These are phyloP conservation scores for Talaromyces verruculosus DNA, from an alignment of 2,329 filamentous ascomycete genomes.

Conservation along the genomic window DNA sequence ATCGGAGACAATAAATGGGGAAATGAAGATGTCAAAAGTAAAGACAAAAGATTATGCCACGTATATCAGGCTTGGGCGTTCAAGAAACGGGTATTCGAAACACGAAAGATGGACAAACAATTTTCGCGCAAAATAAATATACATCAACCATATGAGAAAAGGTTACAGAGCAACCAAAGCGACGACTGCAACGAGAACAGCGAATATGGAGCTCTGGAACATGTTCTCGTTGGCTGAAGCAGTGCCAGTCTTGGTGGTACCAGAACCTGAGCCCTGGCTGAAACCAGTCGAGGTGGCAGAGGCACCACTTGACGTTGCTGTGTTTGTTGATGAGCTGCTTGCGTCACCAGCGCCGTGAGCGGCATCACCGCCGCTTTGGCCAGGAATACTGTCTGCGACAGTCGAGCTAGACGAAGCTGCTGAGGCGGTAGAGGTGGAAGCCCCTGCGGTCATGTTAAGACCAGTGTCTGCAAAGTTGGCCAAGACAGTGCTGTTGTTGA, in stretches of 20 bases:
- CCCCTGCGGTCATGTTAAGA: slow-evolving; percentile 62
- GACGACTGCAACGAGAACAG: slow-evolving; percentile 48
- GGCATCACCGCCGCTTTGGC: slow-evolving; percentile 33
- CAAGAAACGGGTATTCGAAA: slow-evolving; percentile 8
- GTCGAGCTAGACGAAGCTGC: slow-evolving; percentile 15
- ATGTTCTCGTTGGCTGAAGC: slow-evolving; percentile 41
- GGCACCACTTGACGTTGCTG: background rate
- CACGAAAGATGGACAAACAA: slow-evolving; percentile 11
- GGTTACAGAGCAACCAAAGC: slow-evolving; percentile 43
- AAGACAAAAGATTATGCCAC: slow-evolving; percentile 10
- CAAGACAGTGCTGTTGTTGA: slow-evolving; percentile 71
- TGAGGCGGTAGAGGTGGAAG: slow-evolving; percentile 10
- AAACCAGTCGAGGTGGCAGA: slow-evolving; percentile 30
- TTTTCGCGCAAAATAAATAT: slow-evolving; percentile 1
- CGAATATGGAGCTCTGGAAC: slow-evolving; percentile 45
- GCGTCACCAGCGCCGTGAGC: slow-evolving; percentile 11
- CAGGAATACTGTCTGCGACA: slow-evolving; percentile 34
- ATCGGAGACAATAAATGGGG: background rate
- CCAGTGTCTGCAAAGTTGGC: slow-evolving; percentile 80
- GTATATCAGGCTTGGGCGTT: background rate
- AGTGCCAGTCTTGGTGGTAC: slow-evolving; percentile 28
- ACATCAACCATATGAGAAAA: background rate
- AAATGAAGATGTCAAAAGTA: background rate
- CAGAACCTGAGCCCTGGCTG: slow-evolving; percentile 30
- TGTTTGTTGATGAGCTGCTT: slow-evolving; percentile 4